Evolutionary conservation across 768 basidiomycete species (phyloP).

Genomic region (Chiua virens): DNA sequence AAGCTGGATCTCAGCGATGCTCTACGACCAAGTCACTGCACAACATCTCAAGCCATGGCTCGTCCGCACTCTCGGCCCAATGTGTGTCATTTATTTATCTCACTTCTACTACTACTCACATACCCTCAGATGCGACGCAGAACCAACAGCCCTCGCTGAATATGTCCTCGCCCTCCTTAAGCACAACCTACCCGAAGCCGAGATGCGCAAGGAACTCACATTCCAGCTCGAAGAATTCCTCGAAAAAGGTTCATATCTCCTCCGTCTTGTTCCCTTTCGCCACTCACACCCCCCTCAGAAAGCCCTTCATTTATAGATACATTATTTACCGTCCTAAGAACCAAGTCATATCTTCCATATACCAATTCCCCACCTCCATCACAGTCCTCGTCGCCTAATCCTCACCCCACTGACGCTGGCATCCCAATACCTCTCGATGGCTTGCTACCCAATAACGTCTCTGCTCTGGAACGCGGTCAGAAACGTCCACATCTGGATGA

Average conservation of each 20-base stretch:
- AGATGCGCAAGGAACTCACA: slow-evolving; percentile 77
- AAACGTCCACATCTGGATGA: slow-evolving; percentile 69
- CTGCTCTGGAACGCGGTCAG: slow-evolving; percentile 52
- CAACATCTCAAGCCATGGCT: slow-evolving; percentile 85
- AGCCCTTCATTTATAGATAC: slow-evolving; percentile 76
- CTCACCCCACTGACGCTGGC: slow-evolving; percentile 51
- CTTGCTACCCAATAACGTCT: slow-evolving; percentile 46
- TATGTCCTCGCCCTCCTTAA: slow-evolving; percentile 93
- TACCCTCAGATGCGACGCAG: slow-evolving; percentile 82
- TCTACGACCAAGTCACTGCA: slow-evolving; percentile 64
- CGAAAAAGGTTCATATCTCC: slow-evolving; percentile 66
- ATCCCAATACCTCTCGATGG: slow-evolving; percentile 80
- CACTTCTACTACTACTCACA: neutral
- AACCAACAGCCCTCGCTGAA: slow-evolving; percentile 89
- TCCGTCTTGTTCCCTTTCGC: neutral
- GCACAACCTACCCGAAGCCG: slow-evolving; percentile 79
- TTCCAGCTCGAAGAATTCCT: slow-evolving; percentile 89
- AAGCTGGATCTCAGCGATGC: slow-evolving; percentile 41
- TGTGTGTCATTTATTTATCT: slow-evolving; percentile 45
- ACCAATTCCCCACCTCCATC: slow-evolving; percentile 42
- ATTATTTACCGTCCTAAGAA: slow-evolving; percentile 80
- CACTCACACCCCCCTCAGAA: slow-evolving; percentile 43
- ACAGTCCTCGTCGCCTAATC: slow-evolving; percentile 36
- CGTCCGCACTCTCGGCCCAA: slow-evolving; percentile 83
- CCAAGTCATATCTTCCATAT: slow-evolving; percentile 85